Evolutionary conservation across 2,329 filamentous ascomycete genomes (phyloP).

Genomic region (Ilyonectria sp.): DNA sequence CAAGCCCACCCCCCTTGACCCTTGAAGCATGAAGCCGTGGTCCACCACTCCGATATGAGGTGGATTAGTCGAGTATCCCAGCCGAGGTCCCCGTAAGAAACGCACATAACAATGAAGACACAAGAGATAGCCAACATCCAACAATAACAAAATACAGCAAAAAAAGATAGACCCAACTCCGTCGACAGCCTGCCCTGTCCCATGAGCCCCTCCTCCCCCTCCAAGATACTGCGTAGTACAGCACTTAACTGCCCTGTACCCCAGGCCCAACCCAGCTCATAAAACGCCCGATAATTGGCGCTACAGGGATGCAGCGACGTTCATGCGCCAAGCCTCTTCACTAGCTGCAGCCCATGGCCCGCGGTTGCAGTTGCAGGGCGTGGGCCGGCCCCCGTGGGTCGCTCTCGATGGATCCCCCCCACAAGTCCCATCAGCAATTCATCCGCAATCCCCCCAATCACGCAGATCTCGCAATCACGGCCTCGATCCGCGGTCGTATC

Average conservation of each 20-base stretch:
- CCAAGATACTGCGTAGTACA: not conserved
- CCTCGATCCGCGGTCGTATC: slow-evolving; percentile 28
- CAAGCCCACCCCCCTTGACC: not conserved
- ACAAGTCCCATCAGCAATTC: slow-evolving; percentile 25
- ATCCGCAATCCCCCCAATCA: slow-evolving; percentile 26
- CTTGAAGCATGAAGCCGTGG: not conserved
- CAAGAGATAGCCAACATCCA: not conserved
- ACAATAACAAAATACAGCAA: not conserved
- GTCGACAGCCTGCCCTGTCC: not conserved
- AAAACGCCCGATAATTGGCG: slow-evolving; percentile 32
- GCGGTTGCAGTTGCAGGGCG: slow-evolving; percentile 18
- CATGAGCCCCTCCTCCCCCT: not conserved
- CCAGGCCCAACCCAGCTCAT: slow-evolving; percentile 5
- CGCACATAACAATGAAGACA: not conserved
- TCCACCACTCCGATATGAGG: not conserved
- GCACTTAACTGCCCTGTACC: not conserved
- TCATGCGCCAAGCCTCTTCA: slow-evolving; percentile 43
- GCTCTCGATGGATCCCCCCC: slow-evolving; percentile 10
- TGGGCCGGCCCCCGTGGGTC: slow-evolving; percentile 4
- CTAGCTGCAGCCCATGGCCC: slow-evolving; percentile 26
- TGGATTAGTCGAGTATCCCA: not conserved
- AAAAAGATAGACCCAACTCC: not conserved
- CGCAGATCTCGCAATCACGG: slow-evolving; percentile 37
- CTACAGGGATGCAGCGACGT: slow-evolving; percentile 24
- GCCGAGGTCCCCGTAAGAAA: not conserved